Conservation (phyloP, 2,329 filamentous ascomycete genomes). For the Botryotinia narcissicola region DNA sequence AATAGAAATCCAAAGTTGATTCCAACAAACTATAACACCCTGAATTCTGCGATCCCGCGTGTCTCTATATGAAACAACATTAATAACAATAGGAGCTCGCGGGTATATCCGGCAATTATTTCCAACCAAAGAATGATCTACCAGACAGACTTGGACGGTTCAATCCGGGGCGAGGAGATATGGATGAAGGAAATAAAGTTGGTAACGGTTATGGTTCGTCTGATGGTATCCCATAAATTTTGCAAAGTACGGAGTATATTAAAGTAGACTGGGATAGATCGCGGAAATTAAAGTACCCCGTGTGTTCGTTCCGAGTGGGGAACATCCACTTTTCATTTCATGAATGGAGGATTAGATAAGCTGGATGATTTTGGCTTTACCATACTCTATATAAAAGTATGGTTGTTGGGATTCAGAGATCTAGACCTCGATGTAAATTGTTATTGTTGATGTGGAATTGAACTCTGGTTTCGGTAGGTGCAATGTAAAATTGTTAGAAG, state of each 20-base stretch:
- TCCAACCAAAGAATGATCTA: not conserved
- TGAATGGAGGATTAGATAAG: not conserved
- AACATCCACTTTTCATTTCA: not conserved
- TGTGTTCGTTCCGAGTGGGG: not conserved
- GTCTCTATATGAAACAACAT: not conserved
- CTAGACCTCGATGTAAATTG: too few relatives aligned
- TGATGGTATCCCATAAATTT: too few relatives aligned
- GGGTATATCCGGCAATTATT: not conserved
- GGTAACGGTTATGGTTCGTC: too few relatives aligned
- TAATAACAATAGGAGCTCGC: not conserved
- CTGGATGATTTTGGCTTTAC: not conserved
- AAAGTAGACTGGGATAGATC: not conserved
- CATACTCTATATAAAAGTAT: not conserved
- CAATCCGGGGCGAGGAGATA: not conserved
- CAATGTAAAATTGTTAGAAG: too few relatives aligned
- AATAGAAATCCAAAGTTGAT: not conserved
- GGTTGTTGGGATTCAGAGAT: too few relatives aligned
- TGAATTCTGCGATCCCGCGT: not conserved
- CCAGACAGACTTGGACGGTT: not conserved
- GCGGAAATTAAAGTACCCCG: not conserved
- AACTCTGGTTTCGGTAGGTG: too few relatives aligned
- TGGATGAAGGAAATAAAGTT: not conserved
- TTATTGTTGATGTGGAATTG: too few relatives aligned
- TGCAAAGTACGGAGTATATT: not conserved
- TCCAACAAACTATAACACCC: not conserved